Conservation (phyloP, 1,284 basidiomycete species). For the Violaceomyces palustris region DNA sequence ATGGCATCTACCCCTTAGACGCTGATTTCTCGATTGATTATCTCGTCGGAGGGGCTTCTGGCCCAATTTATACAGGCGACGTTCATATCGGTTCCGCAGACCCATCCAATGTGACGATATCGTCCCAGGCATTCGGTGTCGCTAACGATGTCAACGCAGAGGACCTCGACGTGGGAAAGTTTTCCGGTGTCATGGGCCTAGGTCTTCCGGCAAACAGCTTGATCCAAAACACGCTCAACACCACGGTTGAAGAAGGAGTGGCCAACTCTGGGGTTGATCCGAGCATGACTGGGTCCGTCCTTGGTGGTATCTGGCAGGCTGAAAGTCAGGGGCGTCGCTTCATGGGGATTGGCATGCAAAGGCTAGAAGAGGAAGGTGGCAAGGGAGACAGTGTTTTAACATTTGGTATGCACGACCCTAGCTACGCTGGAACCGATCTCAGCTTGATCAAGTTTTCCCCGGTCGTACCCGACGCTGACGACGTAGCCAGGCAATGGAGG, state of each 20-base stretch:
- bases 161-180: slow-evolving; percentile 35
- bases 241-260: slow-evolving; percentile 19
- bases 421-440: slow-evolving; percentile 16
- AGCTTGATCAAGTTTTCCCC: slow-evolving; percentile 15
- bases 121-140: slow-evolving; percentile 35
- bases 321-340: slow-evolving; percentile 22
- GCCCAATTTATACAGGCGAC: slow-evolving; percentile 30
- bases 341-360: slow-evolving; percentile 38
- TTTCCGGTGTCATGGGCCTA: slow-evolving; percentile 37
- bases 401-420: slow-evolving; percentile 32
- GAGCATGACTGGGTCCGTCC: slow-evolving; percentile 26
- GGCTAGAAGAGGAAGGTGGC: slow-evolving; percentile 41
- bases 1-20: slow-evolving; percentile 18
- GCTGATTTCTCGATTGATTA: slow-evolving; percentile 35
- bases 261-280: slow-evolving; percentile 16
- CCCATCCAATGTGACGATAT: slow-evolving; percentile 18
- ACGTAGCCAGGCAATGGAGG: slow-evolving; percentile 35
- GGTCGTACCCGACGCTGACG: slow-evolving; percentile 31
- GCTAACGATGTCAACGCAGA: slow-evolving; percentile 25
- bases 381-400: slow-evolving; percentile 36
- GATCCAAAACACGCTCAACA: slow-evolving; percentile 30
- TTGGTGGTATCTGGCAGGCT: slow-evolving; percentile 36
- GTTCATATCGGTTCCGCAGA: slow-evolving; percentile 24
- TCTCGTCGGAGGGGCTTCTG: slow-evolving; percentile 29
- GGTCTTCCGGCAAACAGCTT: slow-evolving; percentile 39